Base-by-base conservation (phyloP, 148 eudicot species). In the Beta vulgaris region DNA sequence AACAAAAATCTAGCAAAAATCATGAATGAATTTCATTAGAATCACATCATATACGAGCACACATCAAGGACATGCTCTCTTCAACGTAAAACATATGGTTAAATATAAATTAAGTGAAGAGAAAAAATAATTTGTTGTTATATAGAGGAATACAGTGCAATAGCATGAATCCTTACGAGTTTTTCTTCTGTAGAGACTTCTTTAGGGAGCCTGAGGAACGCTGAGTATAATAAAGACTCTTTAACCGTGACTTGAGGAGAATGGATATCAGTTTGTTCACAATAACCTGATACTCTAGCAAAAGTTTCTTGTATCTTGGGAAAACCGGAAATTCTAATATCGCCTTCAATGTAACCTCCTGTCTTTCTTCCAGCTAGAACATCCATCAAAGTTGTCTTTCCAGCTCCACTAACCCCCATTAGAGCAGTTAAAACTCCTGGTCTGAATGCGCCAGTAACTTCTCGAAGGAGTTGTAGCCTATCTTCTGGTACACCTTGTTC, bases 391-490 rank as follows among this genome's bases (percentile, higher is more conserved):
- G 94, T 90, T 13, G 94, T 90, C 82, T 90, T 90, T 79, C 94
- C 94, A 1, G 94, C 94, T 39, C 94, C 94, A 78, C 94, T 90
- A 13, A 90, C 91, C 61, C 94, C 94, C 94, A 90, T 90, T 16
- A 90, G 71, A n/a, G 94, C 94, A 11, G 94, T 90, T 37, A 90
- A 58, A 39, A 90, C 85, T 73, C 94, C 94, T 13, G 94, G 96
- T 78, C 92, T 84, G 69, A 91, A 91, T 62, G 91, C 85, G 61
- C 92, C 88, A 0, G 88, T 88, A 62, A 91, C 88, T 60, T 82
- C 91, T 37, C 79, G 79, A 40, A 91, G 96, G 55, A 91, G 79
- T 46, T 88, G 96, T 25, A 91, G 92, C 61, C 84, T 91, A 37
- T 85, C 88, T 78, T 91, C 96, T 48, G 79, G 78, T 7, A 85